Conservation (phyloP, 164 flowering plant species). For the Piper longum region DNA sequence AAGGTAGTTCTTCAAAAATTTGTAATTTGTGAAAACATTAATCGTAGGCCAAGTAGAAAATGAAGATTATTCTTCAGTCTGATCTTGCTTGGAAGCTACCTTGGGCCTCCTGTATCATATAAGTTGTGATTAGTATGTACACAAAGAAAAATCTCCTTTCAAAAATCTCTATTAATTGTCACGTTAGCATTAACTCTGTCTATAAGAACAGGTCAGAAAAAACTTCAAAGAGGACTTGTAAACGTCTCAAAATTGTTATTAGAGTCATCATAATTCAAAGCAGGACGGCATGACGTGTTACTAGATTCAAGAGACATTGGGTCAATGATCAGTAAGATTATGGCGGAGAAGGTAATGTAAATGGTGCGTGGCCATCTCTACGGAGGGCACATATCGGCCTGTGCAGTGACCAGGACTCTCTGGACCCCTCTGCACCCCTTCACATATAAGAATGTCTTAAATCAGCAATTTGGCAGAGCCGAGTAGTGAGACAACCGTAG, state of each 20-base stretch:
- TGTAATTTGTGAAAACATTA: neutral
- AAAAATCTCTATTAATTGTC: too few relatives aligned
- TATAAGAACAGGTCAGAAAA: too few relatives aligned
- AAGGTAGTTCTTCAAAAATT: too few relatives aligned
- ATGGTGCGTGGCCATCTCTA: constrained; percentile 84
- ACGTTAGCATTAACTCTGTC: too few relatives aligned
- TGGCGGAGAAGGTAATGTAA: constrained; percentile 34
- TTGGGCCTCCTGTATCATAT: too few relatives aligned
- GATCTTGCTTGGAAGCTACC: too few relatives aligned
- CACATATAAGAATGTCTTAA: constrained; percentile 67
- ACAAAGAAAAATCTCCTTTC: too few relatives aligned
- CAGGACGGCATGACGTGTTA: neutral
- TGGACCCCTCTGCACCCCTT: constrained; percentile 72
- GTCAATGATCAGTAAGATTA: constrained; percentile 4
- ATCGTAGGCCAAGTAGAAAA: too few relatives aligned
- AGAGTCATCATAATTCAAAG: neutral
- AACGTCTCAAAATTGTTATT: too few relatives aligned
- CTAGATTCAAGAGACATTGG: neutral
- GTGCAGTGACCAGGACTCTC: constrained; percentile 65
- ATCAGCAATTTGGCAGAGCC: constrained; percentile 21
- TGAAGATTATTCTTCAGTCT: too few relatives aligned
- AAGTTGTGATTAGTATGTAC: too few relatives aligned
- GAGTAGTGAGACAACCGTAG: neutral
- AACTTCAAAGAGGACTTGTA: too few relatives aligned
- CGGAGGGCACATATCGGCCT: constrained; percentile 71